Percentiles rank a stretch among this genome's conserved stretches.
Conservation (phyloP, 1,139 yeast species). For the Blastobotrys capitulatus region DNA sequence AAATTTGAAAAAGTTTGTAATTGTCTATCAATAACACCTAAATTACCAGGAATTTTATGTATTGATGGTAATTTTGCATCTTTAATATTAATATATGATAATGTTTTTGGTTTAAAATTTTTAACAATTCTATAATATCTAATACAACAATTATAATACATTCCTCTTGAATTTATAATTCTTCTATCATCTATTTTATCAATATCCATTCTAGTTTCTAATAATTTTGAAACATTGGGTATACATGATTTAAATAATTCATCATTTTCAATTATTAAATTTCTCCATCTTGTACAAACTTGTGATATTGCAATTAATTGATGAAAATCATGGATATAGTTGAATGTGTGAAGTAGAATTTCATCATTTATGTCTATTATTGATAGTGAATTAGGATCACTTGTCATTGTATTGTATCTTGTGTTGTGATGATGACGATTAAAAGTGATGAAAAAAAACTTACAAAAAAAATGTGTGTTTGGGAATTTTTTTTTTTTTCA, state of each 20-base stretch:
- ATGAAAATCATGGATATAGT: not conserved
- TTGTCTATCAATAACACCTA: slow-evolving; percentile 1
- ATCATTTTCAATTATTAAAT: not conserved
- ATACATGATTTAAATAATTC: not conserved
- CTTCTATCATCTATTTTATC: slow-evolving; percentile 4
- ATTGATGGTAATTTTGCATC: not conserved
- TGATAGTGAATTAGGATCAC: not conserved
- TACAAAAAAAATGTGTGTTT: too few species aligned
- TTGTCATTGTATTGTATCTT: too few species aligned
- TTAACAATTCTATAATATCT: not conserved
- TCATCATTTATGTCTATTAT: not conserved
- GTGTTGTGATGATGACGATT: too few species aligned
- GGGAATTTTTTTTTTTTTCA: too few species aligned
- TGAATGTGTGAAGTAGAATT: not conserved
- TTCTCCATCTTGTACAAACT: not conserved
- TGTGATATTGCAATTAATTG: not conserved
- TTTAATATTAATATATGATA: not conserved
- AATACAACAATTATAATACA: slow-evolving; percentile 3
- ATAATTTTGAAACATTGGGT: not conserved
- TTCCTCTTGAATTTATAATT: not conserved
- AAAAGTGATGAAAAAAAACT: too few species aligned
- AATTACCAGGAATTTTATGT: not conserved
- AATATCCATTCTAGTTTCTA: not conserved
- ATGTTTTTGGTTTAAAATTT: not conserved
- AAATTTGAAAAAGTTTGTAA: not conserved